A percentile compares a stretch with the other conserved stretches of the same genome.
Conservation (phyloP, 441 rosid genomes). For the Heliophila coronopifolia region DNA sequence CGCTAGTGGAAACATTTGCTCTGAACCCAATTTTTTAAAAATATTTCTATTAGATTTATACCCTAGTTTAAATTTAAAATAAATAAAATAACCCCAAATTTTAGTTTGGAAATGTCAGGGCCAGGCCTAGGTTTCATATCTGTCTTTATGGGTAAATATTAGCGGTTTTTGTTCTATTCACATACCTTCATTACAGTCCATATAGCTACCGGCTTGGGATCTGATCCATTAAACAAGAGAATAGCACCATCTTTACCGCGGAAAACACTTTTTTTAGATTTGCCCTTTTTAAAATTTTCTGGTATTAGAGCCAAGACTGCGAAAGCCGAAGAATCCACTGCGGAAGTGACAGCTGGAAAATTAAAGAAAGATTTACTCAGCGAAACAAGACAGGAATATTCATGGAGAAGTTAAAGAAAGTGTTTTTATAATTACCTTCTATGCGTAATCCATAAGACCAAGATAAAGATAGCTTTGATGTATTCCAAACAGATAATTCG, state of each 20-base stretch:
- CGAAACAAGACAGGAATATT: not conserved
- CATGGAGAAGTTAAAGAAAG: not conserved
- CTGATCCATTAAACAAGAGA: conserved; percentile 51
- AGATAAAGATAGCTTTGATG: conserved; percentile 54
- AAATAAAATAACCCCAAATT: too few species aligned
- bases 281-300: conserved; percentile 24
- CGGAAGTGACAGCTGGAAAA: conserved; percentile 53
- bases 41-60: too few species aligned
- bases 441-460: conserved; percentile 81
- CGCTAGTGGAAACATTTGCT: too few species aligned
- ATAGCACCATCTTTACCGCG: conserved; percentile 43
- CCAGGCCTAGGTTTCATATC: not conserved
- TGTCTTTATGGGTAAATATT: not conserved
- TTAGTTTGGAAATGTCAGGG: too few species aligned
- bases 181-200: conserved; percentile 73
- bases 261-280: conserved; percentile 32
- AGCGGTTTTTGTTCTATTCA: not conserved
- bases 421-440: conserved; percentile 48
- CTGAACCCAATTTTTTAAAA: too few species aligned
- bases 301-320: conserved; percentile 61
- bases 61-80: too few species aligned
- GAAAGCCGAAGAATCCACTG: conserved; percentile 42
- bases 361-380: conserved; percentile 7
- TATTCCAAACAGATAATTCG: conserved; percentile 72
- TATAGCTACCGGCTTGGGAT: conserved; percentile 56